A percentile compares a stretch with the other conserved stretches of the same genome.
Conservation (phyloP, 352 stramenopile species). For the Globisporangium recalcitrans region DNA sequence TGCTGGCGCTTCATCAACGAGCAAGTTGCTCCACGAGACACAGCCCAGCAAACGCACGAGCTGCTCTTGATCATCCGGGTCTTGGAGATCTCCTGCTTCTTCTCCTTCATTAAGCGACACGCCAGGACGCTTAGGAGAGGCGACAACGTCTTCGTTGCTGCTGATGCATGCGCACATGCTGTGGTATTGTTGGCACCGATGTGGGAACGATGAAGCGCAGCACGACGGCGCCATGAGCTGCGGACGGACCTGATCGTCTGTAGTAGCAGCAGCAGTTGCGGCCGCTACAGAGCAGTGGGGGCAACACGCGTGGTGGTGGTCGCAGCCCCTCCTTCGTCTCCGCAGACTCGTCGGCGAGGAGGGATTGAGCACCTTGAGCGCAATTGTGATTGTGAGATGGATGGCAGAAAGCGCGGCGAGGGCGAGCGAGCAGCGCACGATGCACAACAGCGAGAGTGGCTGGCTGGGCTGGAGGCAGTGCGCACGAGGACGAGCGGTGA, state of each 20-base stretch:
- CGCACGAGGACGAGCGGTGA: neutral
- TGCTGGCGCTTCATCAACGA: neutral
- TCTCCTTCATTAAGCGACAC: neutral
- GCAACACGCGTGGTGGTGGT: neutral
- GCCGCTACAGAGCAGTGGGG: neutral
- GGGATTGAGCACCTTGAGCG: neutral
- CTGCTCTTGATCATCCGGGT: conserved; percentile 1
- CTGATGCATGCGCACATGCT: neutral
- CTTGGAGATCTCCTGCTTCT: neutral
- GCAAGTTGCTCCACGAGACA: conserved; percentile 3
- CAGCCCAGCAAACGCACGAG: conserved; percentile 8
- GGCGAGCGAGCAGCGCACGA: neutral
- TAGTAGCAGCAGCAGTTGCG: neutral
- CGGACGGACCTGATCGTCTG: neutral
- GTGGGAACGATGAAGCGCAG: neutral
- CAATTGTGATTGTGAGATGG: conserved; percentile 4
- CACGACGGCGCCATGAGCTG: conserved; percentile 5
- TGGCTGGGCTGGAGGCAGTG: neutral
- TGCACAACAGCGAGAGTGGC: neutral
- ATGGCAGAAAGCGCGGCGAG: neutral
- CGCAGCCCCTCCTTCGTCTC: neutral
- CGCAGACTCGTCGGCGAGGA: neutral
- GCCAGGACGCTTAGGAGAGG: neutral
- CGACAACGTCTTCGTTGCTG: neutral
- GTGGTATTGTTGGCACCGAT: neutral